Percentiles rank a stretch among this genome's conserved stretches.
These are phyloP conservation scores for Phytophthora pisi DNA, from an alignment of 352 stramenopile species.

Conservation along the genomic window DNA sequence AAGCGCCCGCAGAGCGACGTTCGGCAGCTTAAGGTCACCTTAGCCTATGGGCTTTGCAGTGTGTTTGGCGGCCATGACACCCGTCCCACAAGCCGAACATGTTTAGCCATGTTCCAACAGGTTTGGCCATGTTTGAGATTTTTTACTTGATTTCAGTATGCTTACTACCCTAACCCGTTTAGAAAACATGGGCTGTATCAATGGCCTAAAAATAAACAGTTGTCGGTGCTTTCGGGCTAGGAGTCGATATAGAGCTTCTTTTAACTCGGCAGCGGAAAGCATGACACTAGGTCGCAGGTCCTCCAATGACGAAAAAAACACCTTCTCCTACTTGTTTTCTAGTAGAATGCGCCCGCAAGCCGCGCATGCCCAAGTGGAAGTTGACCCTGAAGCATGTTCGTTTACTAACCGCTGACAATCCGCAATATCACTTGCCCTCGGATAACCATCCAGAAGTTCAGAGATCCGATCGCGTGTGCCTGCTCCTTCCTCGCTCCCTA, in stretches of 20 bases:
- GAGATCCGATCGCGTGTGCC: neutral
- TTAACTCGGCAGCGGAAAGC: neutral
- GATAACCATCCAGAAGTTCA: slow-evolving; percentile 3
- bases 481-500: neutral
- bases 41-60: too few relatives aligned
- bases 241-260: neutral
- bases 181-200: too few relatives aligned
- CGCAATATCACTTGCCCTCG: slow-evolving; percentile 4
- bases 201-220: too few relatives aligned
- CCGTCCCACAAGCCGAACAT: too few relatives aligned
- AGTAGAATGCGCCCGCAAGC: slow-evolving; percentile 14
- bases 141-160: too few relatives aligned
- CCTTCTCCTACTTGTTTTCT: neutral
- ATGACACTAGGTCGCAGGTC: neutral
- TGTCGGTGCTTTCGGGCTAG: slow-evolving; percentile 13
- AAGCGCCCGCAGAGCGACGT: too few relatives aligned
- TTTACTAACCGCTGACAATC: neutral
- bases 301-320: slow-evolving; percentile 4
- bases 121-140: too few relatives aligned
- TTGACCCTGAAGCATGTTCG: neutral
- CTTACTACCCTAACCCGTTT: too few relatives aligned
- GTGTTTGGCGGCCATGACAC: too few relatives aligned
- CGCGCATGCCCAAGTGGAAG: slow-evolving; percentile 9
- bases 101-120: too few relatives aligned
- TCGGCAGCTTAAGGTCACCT: too few relatives aligned